Conservation (phyloP, 2,329 filamentous ascomycete species). For the Pseudopithomyces chartarum region DNA sequence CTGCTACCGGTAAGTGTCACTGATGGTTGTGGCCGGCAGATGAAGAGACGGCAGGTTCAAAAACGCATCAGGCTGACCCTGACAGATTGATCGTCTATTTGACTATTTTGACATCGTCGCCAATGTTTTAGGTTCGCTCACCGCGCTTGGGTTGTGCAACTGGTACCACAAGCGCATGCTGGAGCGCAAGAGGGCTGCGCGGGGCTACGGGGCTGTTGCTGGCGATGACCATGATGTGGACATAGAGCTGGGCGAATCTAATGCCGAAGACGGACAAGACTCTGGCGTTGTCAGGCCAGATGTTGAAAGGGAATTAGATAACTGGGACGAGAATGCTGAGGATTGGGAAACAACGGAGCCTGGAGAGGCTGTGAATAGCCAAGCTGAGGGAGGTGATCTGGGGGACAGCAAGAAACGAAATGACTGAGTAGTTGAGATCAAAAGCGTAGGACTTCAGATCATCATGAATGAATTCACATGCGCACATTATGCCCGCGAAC, state of each 20-base stretch:
- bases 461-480: no score
- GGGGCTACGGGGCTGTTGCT: constrained; percentile 73
- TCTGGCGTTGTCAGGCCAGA: constrained; percentile 60
- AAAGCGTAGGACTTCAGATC: no score
- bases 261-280: constrained; percentile 60
- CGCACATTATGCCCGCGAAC: no score
- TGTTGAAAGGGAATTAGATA: constrained; percentile 84
- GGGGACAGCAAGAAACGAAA: constrained; percentile 49
- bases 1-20: constrained; percentile 61
- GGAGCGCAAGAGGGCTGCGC: constrained; percentile 77
- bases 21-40: not conserved
- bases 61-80: constrained; percentile 13
- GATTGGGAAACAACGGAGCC: constrained; percentile 68
- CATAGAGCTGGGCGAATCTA: constrained; percentile 73
- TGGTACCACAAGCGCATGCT: constrained; percentile 98
- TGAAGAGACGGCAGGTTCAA: not conserved
- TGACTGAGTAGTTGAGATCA: constrained; percentile 36
- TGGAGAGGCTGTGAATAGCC: constrained; percentile 32
- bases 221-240: constrained; percentile 62
- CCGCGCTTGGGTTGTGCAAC: constrained; percentile 73
- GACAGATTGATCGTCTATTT: constrained; percentile 58
- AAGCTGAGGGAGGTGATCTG: constrained; percentile 30
- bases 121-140: constrained; percentile 79
- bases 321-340: constrained; percentile 87
- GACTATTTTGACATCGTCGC: constrained; percentile 87